A percentile compares a stretch with the other conserved stretches of the same genome.
phyloP scores from a whole-genome alignment of 2,329 filamentous ascomycete species.

The Phyllosticta paracitricarpa region DNA sequence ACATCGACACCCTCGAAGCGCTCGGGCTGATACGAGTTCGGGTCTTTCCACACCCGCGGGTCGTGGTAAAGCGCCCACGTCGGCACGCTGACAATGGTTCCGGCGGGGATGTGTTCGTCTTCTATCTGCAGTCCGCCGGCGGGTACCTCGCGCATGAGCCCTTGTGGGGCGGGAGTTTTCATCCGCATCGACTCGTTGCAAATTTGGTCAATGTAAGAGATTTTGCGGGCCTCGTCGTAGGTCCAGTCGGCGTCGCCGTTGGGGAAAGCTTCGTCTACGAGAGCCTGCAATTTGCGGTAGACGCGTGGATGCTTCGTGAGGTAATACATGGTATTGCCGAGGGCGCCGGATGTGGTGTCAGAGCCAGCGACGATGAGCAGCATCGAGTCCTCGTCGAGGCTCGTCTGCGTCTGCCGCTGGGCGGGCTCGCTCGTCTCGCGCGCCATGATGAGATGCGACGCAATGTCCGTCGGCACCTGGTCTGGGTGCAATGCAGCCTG shows the following conservation, averaged over 20 bases:
- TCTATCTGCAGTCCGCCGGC: slow-evolving; percentile 28
- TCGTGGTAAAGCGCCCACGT: slow-evolving; percentile 12
- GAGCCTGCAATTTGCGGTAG: slow-evolving; percentile 4
- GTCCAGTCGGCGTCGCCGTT: slow-evolving; percentile 17
- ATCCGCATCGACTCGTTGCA: slow-evolving; percentile 37
- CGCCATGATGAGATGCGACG: slow-evolving; percentile 33
- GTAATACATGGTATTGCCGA: slow-evolving; percentile 9
- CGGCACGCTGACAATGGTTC: slow-evolving; percentile 17
- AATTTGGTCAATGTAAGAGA: slow-evolving; percentile 28
- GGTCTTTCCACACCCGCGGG: background rate
- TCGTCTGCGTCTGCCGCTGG: slow-evolving; percentile 13
- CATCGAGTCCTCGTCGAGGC: slow-evolving; percentile 25
- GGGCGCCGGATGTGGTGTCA: slow-evolving; percentile 3
- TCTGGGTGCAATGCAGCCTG: slow-evolving; percentile 12
- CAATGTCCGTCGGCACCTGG: slow-evolving; percentile 25
- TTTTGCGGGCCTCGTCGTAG: slow-evolving; percentile 19
- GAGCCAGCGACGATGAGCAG: slow-evolving; percentile 25
- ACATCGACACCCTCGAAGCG: slow-evolving; percentile 1
- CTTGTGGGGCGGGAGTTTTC: slow-evolving; percentile 30
- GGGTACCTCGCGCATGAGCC: slow-evolving; percentile 28
- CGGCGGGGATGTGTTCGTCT: slow-evolving; percentile 24
- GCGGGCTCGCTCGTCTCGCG: slow-evolving; percentile 29
- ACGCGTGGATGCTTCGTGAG: slow-evolving; percentile 13
- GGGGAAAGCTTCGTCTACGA: slow-evolving; percentile 20
- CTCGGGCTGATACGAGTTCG: slow-evolving; percentile 1